Percentiles rank a stretch among this genome's conserved stretches.
Evolutionary conservation across 2,329 filamentous ascomycete genomes (phyloP).

Genomic region (Fusarium sterilihyphosum): DNA sequence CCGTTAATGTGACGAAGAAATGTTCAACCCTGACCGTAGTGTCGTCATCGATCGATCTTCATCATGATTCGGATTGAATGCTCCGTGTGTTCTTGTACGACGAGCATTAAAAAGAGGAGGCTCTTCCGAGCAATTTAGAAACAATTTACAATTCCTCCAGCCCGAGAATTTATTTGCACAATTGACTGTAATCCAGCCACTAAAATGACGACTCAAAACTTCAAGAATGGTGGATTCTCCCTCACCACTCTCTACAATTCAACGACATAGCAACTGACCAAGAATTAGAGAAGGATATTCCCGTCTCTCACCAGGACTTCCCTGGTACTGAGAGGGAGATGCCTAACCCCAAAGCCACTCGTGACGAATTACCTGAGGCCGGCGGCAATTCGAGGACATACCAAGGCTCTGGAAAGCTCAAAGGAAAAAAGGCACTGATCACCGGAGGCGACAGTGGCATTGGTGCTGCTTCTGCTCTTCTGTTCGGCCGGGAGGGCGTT

Average conservation of each 20-base stretch:
- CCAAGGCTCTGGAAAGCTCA: slow-evolving; percentile 78
- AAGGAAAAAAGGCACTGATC: slow-evolving; percentile 80
- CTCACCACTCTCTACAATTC: background rate
- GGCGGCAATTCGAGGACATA: slow-evolving; percentile 76
- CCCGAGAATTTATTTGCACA: background rate
- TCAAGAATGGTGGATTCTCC: slow-evolving; percentile 32
- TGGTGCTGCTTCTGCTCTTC: slow-evolving; percentile 76
- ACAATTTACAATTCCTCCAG: background rate
- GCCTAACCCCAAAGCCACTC: slow-evolving; percentile 60
- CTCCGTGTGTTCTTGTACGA: slow-evolving; percentile 14
- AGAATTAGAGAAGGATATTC: slow-evolving; percentile 50
- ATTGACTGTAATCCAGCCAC: background rate
- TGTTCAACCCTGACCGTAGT: slow-evolving; percentile 19
- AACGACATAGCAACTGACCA: background rate
- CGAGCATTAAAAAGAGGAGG: slow-evolving; percentile 19
- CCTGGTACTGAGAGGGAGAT: slow-evolving; percentile 44
- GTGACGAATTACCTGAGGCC: slow-evolving; percentile 72
- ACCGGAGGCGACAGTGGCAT: slow-evolving; percentile 86
- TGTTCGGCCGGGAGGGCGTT: slow-evolving; percentile 85
- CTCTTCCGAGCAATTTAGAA: background rate
- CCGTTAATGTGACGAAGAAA: slow-evolving; percentile 34
- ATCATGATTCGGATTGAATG: slow-evolving; percentile 32
- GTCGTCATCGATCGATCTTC: slow-evolving; percentile 43
- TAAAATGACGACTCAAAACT: slow-evolving; percentile 38
- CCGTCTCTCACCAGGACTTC: slow-evolving; percentile 44